Conservation (phyloP, 345 rosid species). For the Gossypium stocksii region DNA sequence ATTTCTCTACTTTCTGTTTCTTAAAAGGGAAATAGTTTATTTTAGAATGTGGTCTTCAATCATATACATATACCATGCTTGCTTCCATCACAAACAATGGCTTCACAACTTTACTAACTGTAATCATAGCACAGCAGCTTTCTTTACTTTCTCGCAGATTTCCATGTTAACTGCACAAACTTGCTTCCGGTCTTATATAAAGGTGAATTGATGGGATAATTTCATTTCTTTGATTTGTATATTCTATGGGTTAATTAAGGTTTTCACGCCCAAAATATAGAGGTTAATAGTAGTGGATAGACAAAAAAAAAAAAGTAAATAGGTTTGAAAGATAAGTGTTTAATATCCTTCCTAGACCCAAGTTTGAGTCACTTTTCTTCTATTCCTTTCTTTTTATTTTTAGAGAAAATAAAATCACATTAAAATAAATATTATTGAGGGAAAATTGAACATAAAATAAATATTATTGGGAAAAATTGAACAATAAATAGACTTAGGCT, state of each 20-base stretch:
- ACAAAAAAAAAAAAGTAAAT: no score
- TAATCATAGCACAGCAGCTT: not conserved
- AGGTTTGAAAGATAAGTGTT: no score
- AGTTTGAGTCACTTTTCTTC: no score
- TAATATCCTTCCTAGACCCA: no score
- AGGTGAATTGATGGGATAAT: not conserved
- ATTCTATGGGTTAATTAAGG: not conserved
- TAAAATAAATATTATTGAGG: no score
- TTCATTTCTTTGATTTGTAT: not conserved
- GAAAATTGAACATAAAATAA: no score
- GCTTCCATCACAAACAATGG: constrained; percentile 7
- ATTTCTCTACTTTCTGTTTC: not conserved
- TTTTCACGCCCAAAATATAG: no score
- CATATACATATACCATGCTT: not conserved
- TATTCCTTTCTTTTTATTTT: no score
- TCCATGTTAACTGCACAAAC: not conserved
- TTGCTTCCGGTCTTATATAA: not conserved
- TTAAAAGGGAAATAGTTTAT: not conserved
- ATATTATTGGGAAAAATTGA: no score
- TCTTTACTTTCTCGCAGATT: not conserved
- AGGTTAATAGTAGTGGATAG: no score
- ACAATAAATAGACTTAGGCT: no score
- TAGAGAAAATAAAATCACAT: no score
- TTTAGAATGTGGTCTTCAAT: not conserved
- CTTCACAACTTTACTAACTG: not conserved